Evolutionary conservation across 495 filamentous ascomycete genomes (phyloP).

Genomic region (Hyphodiscus hymeniophilus): DNA sequence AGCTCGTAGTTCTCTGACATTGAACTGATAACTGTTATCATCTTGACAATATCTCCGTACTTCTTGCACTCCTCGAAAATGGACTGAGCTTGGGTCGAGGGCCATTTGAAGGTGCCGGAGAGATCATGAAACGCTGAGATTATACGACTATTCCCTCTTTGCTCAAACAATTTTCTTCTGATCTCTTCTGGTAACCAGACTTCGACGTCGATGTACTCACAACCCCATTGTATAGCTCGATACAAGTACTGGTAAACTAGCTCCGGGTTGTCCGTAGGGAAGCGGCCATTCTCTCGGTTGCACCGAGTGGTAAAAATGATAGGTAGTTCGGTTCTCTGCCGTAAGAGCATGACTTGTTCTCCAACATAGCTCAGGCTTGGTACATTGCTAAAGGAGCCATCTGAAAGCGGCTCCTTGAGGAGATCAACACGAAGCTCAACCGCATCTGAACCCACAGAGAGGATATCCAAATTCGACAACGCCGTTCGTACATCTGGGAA

Average conservation of each 20-base stretch:
- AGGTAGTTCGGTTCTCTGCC: constrained; percentile 74
- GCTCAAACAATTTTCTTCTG: constrained; percentile 53
- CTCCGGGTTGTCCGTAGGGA: constrained; percentile 69
- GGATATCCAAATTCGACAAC: constrained; percentile 75
- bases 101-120: constrained; percentile 75
- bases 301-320: constrained; percentile 83
- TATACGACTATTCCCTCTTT: constrained; percentile 67
- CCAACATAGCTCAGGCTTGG: constrained; percentile 78
- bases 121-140: constrained; percentile 87
- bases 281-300: constrained; percentile 70
- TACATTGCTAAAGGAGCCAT: constrained; percentile 46
- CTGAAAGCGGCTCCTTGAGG: constrained; percentile 58
- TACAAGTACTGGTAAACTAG: constrained; percentile 70
- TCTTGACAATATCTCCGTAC: constrained; percentile 80
- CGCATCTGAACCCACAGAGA: constrained; percentile 77
- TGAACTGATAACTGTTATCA: constrained; percentile 72
- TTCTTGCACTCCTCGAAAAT: constrained; percentile 61
- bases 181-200: constrained; percentile 76
- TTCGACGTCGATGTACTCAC: constrained; percentile 83
- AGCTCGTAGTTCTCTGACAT: constrained; percentile 80
- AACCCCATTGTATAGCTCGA: constrained; percentile 75
- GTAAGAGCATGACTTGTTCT: constrained; percentile 72
- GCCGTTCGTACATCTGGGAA: constrained; percentile 79
- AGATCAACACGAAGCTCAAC: constrained; percentile 79
- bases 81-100: constrained; percentile 55